Base-by-base conservation (phyloP, 2,329 filamentous ascomycete genomes). In the Neophaeococcomyces mojaviensis region DNA sequence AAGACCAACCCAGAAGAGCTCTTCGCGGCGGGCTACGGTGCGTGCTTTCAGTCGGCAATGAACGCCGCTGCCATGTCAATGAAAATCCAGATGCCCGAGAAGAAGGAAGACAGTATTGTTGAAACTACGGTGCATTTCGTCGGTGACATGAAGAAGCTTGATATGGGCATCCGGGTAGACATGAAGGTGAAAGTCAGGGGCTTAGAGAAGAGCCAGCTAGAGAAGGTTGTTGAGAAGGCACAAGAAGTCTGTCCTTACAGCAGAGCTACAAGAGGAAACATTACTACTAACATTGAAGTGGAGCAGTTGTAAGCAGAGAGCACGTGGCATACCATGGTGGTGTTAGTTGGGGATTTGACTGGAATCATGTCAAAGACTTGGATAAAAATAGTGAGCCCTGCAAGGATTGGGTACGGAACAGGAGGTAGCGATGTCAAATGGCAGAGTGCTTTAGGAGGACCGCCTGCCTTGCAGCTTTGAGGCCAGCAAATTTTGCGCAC, bases 1-100 rank as follows among this genome's bases (percentile, higher is more conserved):
- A 71, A 70, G 55, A 70, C 69, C 5, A 73, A 69, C 49, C 67
- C 67, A 1, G 69, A 72, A 56, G 69, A 72, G 50, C 64, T 73
- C 2, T 72, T 72, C 49, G 68, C 69, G 1, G 69, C 69, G 1
- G 69, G 68, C 18, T 72, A 71, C 49, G 70, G 68, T 20, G 68
- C 69, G 7, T 72, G 69, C 51, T 71, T 70, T 55, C 69, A 72
- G 52, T 64, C 61, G 24, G 68, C 69, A 5, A 71, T 72, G 70
- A 69, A 67, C 49, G 65, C 68, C 2, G 59, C 62, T 2, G 69
- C 70, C 0, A 58, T 63, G 12, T 56, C 55, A 15, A 43, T 72
- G 44, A 65, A 65, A 30, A 57, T 72, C 35, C 64, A 62, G 41
- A 67, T 71, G 63, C 68, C 69, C 0, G 32, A 39, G n/a, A 53